Evolutionary conservation across 2,329 filamentous ascomycete genomes (phyloP).

Genomic region (Falciphora oryzae): DNA sequence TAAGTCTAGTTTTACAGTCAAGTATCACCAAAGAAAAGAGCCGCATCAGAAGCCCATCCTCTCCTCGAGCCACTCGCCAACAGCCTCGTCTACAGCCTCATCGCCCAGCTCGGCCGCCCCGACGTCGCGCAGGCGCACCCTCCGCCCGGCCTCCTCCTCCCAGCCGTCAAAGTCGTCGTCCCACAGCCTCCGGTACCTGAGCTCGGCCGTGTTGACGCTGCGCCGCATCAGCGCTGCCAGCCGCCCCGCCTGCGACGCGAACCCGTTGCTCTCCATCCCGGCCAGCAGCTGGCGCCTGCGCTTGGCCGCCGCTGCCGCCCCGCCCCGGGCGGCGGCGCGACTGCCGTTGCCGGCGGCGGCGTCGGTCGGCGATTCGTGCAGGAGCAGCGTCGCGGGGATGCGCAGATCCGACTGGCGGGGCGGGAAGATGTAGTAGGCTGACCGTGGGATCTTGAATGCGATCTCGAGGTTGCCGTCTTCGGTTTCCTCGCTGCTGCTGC

Average conservation of each 20-base stretch:
- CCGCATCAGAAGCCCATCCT: background rate
- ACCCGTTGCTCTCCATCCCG: slow-evolving; percentile 31
- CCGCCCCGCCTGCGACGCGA: slow-evolving; percentile 40
- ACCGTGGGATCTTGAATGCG: slow-evolving; percentile 28
- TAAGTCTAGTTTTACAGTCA: background rate
- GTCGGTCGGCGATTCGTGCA: slow-evolving; percentile 34
- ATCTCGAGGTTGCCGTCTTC: slow-evolving; percentile 12
- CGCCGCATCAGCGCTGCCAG: slow-evolving; percentile 42
- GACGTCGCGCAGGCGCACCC: slow-evolving; percentile 33
- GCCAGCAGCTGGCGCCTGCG: background rate
- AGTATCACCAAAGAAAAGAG: background rate
- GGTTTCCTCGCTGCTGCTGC: background rate
- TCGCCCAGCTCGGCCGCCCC: slow-evolving; percentile 19
- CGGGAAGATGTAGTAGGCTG: slow-evolving; percentile 42
- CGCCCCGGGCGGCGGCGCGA: slow-evolving; percentile 12
- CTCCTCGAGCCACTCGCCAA: slow-evolving; percentile 7
- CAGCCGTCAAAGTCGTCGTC: slow-evolving; percentile 31
- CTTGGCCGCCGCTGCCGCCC: slow-evolving; percentile 9
- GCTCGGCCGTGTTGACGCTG: slow-evolving; percentile 41
- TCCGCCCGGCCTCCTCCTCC: slow-evolving; percentile 28
- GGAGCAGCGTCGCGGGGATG: slow-evolving; percentile 42
- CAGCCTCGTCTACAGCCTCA: slow-evolving; percentile 3
- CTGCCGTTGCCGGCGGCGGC: slow-evolving; percentile 7
- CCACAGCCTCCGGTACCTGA: slow-evolving; percentile 35
- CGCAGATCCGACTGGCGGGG: slow-evolving; percentile 39